Conservation (phyloP, 495 filamentous ascomycete species). For the Annulohypoxylon bovei region DNA sequence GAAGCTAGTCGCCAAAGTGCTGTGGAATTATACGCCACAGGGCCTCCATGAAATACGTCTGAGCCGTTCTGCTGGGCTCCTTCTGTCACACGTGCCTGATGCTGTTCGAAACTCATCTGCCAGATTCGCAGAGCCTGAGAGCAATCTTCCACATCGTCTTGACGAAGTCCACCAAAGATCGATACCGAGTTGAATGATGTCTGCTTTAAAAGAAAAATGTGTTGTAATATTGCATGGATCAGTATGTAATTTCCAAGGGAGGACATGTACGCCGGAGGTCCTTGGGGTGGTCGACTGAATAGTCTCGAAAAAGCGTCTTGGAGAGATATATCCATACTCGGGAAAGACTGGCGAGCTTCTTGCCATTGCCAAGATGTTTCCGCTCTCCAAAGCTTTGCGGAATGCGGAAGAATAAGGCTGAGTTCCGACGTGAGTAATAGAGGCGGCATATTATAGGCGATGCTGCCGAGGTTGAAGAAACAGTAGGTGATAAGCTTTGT, state of each 20-base stretch:
- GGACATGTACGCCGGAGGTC: conserved; percentile 62
- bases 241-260: conserved; percentile 74
- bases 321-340: conserved; percentile 57
- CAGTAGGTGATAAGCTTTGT: conserved; percentile 68
- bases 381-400: conserved; percentile 63
- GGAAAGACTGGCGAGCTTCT: conserved; percentile 55
- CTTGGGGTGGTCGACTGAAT: conserved; percentile 57
- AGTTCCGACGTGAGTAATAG: conserved; percentile 70
- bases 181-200: conserved; percentile 59
- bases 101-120: conserved; percentile 70
- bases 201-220: conserved; percentile 73
- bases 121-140: conserved; percentile 69
- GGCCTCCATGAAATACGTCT: conserved; percentile 63
- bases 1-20: conserved; percentile 72
- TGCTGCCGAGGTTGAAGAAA: conserved; percentile 68
- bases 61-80: conserved; percentile 42
- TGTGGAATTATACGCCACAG: conserved; percentile 73
- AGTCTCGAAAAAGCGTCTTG: conserved; percentile 61
- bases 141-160: conserved; percentile 65
- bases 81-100: conserved; percentile 54
- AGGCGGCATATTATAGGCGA: conserved; percentile 67
- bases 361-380: conserved; percentile 62
- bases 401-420: conserved; percentile 67
- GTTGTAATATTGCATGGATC: conserved; percentile 74
- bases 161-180: conserved; percentile 59